Base-by-base conservation (phyloP, 495 filamentous ascomycete genomes). In the Ascodesmis nigricans region DNA sequence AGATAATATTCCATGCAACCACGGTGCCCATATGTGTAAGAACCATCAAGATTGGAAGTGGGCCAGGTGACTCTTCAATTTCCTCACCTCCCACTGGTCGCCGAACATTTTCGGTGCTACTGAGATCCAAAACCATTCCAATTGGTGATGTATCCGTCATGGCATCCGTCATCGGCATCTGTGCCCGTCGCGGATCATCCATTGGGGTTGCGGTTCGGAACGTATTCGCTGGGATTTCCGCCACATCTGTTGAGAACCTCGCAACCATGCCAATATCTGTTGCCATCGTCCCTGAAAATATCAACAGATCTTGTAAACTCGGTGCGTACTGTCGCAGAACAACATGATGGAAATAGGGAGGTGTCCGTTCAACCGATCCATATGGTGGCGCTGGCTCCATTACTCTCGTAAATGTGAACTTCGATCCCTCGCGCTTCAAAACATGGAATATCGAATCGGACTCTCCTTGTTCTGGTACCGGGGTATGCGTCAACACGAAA, bases 1-100 rank as follows among this genome's bases (percentile, higher is more conserved):
- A 92, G 23, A 93, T 60, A 31, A 93, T 57, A 73, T 82, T 91
- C 90, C 90, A 99, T 13, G 72, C 61, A 15, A 64, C 65, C 5
- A 99, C 60, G 6, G 90, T 59, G 19, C 87, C 87, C 44, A 93
- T 79, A 48, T 91, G 69, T 39, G 87, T 95, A 2, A 99, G 62
- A 21, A 83, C 65, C 60, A 90, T 69, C 9, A 91, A 53, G 2
- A 74, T 80, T 1, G 90, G 90, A n/a, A 92, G 52, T 10, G 90
- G 87, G 1, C 73, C 73, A 8, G 69, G 64, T 2, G 82, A 83
- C 34, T 84, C 68, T 8, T 67, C 54, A 29, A 82, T 73, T 33
- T 76, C 73, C 42, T 82, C 78, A 7, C 65, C 67, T 3, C 70
- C 66, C 36, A 92, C 75, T 3, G 90, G 90, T 38, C 72, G 65